A percentile compares a stretch with the other conserved stretches of the same genome.
These are phyloP conservation scores for Tubosaeta sp. DNA, from an alignment of 768 basidiomycete genomes.

Conservation along the genomic window DNA sequence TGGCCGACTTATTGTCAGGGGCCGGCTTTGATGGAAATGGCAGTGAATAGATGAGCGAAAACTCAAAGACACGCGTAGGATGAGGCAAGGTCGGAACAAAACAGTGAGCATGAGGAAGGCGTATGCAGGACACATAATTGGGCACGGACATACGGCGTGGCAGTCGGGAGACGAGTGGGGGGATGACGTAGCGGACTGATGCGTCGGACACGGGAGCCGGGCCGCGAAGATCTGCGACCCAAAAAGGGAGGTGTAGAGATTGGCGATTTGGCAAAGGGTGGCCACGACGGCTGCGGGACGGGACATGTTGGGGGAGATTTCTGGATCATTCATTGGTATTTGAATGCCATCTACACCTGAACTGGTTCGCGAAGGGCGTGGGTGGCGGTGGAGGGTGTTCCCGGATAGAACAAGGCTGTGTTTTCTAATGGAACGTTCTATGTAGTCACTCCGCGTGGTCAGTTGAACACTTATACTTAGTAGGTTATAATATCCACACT, in stretches of 20 bases:
- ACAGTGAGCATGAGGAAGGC: neutral
- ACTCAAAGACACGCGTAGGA: neutral
- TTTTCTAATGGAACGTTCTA: slow-evolving; percentile 28
- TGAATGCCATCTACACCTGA: neutral
- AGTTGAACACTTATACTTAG: neutral
- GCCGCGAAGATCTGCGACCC: slow-evolving; percentile 23
- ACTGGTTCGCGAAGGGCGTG: neutral
- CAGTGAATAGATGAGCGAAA: neutral
- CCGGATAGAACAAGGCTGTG: slow-evolving; percentile 26
- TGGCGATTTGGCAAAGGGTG: neutral
- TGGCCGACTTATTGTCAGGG: neutral
- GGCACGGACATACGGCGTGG: slow-evolving; percentile 7
- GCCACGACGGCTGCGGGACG: neutral
- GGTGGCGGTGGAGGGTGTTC: slow-evolving; percentile 12
- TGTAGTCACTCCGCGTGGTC: neutral
- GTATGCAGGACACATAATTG: slow-evolving; percentile 9
- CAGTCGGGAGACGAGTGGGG: slow-evolving; percentile 2
- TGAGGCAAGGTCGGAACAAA: neutral
- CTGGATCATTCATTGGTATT: neutral
- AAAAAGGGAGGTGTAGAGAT: slow-evolving; percentile 16
- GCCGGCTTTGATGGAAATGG: neutral
- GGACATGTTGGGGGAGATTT: neutral
- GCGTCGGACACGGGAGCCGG: neutral
- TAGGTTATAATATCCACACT: slow-evolving; percentile 8
- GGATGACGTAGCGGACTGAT: slow-evolving; percentile 13